Evolutionary conservation across 2,329 filamentous ascomycete genomes (phyloP), one percentile per base, ranked within the genome.

Genomic region (Nemania diffusa): DNA sequence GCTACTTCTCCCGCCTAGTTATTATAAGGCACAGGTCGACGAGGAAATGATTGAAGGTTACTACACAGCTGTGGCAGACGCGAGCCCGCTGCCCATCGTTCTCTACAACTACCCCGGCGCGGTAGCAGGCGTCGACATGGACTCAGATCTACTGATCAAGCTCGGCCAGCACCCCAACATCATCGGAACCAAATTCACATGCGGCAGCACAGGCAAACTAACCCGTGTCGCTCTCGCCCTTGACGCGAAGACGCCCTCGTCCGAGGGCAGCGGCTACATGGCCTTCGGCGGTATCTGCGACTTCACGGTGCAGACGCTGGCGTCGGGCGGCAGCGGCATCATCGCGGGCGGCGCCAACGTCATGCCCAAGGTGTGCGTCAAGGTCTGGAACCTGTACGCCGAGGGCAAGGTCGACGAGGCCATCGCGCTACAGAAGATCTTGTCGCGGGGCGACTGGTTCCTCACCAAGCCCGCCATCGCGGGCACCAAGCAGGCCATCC

Each of bases 71-170:
- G 92, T 97, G 5, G 93, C 93, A 55, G 91, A 95, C 78, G 84
- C 79, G 44, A 92, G 90, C 57, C 90, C 92, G 5, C 81, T 96
- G 8, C 92, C 92, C n/a, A 79, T 97, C 62, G 87, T 97, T 71
- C 83, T 97, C 55, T 97, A 97, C 87, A 97, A 97, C 84, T 97
- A 96, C 82, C 93, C 93, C 0, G 93, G 92, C 58, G 93, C 92
- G 57, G 93, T 96, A 5, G 87, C 92, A 5, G 93, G 93, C 57
- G 91, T 97, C 76, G 93, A 97, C 79, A 91, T 97, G 88, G 92
- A 96, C 84, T 94, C 91, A 65, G 93, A 97, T 78, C 85, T 95
- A 67, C 87, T 97, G 75, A 93, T 96, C 82, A 87, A 86, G 77
- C 87, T 97, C 42, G 91, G 91, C 51, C 82, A 89, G 77, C 93